Conservation (phyloP, 2,329 filamentous ascomycete species). For the Phoma sp. region DNA sequence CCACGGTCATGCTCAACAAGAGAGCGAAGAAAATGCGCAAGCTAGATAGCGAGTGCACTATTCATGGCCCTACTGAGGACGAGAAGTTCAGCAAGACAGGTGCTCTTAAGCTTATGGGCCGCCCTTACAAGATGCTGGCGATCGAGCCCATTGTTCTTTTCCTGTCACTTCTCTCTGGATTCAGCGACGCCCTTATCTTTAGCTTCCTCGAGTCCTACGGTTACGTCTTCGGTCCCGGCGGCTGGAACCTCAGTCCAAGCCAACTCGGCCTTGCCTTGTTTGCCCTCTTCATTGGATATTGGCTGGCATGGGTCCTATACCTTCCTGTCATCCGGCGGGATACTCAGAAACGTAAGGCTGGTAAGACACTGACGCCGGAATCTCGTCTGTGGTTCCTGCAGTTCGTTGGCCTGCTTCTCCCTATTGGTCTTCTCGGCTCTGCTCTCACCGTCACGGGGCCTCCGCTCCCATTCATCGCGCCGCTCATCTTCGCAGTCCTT, state of each 20-base stretch:
- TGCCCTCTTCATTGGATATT: slow-evolving; percentile 71
- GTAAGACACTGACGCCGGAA: slow-evolving; percentile 64
- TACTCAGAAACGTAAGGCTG: slow-evolving; percentile 55
- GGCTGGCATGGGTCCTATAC: slow-evolving; percentile 67
- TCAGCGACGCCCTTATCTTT: slow-evolving; percentile 78
- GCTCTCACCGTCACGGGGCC: slow-evolving; percentile 66
- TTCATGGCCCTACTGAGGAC: slow-evolving; percentile 76
- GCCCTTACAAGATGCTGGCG: slow-evolving; percentile 76
- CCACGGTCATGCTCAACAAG: slow-evolving; percentile 76
- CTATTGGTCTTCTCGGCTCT: slow-evolving; percentile 74
- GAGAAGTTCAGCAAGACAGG: slow-evolving; percentile 48
- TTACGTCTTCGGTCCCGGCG: slow-evolving; percentile 67
- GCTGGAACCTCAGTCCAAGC: slow-evolving; percentile 66
- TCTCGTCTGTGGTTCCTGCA: slow-evolving; percentile 70
- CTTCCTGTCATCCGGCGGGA: slow-evolving; percentile 59
- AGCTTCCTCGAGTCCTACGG: slow-evolving; percentile 76
- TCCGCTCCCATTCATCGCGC: slow-evolving; percentile 68
- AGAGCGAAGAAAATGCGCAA: slow-evolving; percentile 78
- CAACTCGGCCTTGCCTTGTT: slow-evolving; percentile 63
- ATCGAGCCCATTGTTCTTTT: slow-evolving; percentile 76
- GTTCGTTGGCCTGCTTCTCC: slow-evolving; percentile 65
- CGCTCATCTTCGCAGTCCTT: slow-evolving; percentile 54
- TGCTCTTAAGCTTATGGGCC: slow-evolving; percentile 60
- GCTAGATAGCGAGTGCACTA: slow-evolving; percentile 49
- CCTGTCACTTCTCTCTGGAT: slow-evolving; percentile 74